Evolutionary conservation across 768 basidiomycete genomes (phyloP), one percentile per base, ranked within the genome.

Genomic region (Amanita subjunquillea): DNA sequence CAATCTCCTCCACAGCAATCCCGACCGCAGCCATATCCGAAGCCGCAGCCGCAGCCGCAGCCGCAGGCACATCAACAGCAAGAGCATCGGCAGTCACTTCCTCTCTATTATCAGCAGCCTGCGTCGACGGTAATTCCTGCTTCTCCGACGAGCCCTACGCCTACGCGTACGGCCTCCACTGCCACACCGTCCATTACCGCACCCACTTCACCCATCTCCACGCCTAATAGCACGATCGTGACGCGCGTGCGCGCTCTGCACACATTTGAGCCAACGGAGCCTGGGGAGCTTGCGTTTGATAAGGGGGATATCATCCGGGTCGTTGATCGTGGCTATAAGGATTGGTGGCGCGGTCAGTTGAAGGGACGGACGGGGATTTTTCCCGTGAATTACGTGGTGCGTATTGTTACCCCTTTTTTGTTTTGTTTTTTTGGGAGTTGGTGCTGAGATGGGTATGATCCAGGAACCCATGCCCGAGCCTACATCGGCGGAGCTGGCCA

Each of bases 301-400:
- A 87, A 86, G 58, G 95, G 93, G 2, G 94, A 96, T 57, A 74
- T 95, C 43, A 92, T 97, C 72, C 91, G 92, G 61, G 94, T 98
- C 12, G 83, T 97, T 22, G 92, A 96, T 64, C 80, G 91, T 23
- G 87, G 85, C 22, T 95, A 95, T 67, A 87, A 90, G 60, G 92
- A 96, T 63, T 98, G 95, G 95, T 97, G 93, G 91, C 70, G 91
- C 22, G 95, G 95, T 0, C 92, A 96, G 59, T 66, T 94, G 42
- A 87, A 83, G 61, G 93, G 91, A 0, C 72, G 88, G 54, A 91
- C 92, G 2, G 92, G 92, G 41, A 98, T 98, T 44, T 97, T 98
- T 67, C 95, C 95, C 0, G 91, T 95, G 17, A 96, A 95, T 65
- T 96, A 97, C 70, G 91, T 97, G 59, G 91, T 90, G 60, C 6